A percentile compares a stretch with the other conserved stretches of the same genome.
Evolutionary conservation across 2,329 filamentous ascomycete species (phyloP).

Genomic region (Diaporthe australafricana): DNA sequence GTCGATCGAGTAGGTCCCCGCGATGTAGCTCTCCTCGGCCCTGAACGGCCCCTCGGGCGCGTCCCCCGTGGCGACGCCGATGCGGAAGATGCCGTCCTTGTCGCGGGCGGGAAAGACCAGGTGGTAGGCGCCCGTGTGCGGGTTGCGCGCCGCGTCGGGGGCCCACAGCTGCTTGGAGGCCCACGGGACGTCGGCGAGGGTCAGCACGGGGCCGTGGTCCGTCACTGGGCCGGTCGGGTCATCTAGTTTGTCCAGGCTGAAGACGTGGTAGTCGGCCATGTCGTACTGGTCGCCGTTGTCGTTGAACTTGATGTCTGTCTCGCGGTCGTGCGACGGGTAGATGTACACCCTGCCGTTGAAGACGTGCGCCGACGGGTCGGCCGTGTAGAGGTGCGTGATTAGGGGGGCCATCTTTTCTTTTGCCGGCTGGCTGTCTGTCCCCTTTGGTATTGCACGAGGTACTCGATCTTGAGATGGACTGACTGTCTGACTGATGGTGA

Average conservation of each 20-base stretch:
- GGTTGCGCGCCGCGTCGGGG: conserved; percentile 72
- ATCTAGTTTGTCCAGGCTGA: conserved; percentile 66
- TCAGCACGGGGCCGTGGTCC: conserved; percentile 79
- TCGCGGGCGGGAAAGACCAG: conserved; percentile 83
- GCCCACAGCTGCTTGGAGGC: conserved; percentile 85
- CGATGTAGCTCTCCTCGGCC: conserved; percentile 72
- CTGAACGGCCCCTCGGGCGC: conserved; percentile 77
- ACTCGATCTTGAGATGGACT: not conserved
- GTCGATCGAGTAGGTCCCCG: conserved; percentile 81
- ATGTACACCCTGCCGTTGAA: conserved; percentile 82
- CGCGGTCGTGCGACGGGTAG: conserved; percentile 84
- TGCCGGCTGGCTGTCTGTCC: too few species aligned
- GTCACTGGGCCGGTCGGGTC: conserved; percentile 58
- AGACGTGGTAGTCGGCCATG: conserved; percentile 87
- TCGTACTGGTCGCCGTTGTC: conserved; percentile 90
- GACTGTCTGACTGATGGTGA: not conserved
- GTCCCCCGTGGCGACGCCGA: conserved; percentile 76
- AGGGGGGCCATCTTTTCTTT: conserved; percentile 70
- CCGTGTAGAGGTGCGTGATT: conserved; percentile 81
- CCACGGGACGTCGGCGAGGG: conserved; percentile 77
- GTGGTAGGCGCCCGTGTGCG: conserved; percentile 76
- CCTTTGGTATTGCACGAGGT: not conserved
- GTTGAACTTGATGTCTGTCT: conserved; percentile 80
- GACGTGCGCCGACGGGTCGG: conserved; percentile 83
- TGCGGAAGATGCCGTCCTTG: conserved; percentile 76